phyloP scores from a whole-genome alignment of 805 yeast genomes.

The Cyberlindnera mycetangii region DNA sequence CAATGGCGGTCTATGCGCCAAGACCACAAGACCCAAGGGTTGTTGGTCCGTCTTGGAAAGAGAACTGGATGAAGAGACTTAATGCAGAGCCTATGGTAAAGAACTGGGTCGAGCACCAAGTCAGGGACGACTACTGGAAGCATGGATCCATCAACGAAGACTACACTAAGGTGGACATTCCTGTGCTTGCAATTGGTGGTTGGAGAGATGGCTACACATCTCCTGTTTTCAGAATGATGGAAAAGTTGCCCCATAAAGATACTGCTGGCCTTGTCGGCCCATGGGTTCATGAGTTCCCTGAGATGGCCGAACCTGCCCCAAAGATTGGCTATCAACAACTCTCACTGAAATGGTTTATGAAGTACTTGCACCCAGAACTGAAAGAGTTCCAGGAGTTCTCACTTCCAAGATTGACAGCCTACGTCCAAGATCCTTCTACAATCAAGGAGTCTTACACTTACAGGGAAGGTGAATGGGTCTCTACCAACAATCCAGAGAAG shows the following conservation, averaged over 20 bases:
- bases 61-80: slow-evolving; percentile 40
- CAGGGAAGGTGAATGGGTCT: slow-evolving; percentile 41
- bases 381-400: slow-evolving; percentile 22
- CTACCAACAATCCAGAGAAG: slow-evolving; percentile 23
- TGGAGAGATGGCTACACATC: slow-evolving; percentile 48
- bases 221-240: slow-evolving; percentile 42
- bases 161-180: slow-evolving; percentile 37
- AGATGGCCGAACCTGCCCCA: slow-evolving; percentile 45
- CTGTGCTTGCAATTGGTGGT: slow-evolving; percentile 44
- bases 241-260: slow-evolving; percentile 34
- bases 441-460: slow-evolving; percentile 36
- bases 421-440: slow-evolving; percentile 41
- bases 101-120: slow-evolving; percentile 42
- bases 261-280: slow-evolving; percentile 41
- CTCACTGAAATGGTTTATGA: slow-evolving; percentile 40
- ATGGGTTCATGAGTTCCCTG: slow-evolving; percentile 50
- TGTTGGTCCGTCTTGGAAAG: slow-evolving; percentile 38
- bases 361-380: slow-evolving; percentile 31
- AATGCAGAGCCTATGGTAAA: slow-evolving; percentile 38
- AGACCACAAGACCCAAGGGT: slow-evolving; percentile 45
- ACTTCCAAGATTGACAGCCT: slow-evolving; percentile 38
- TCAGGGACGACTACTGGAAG: slow-evolving; percentile 45
- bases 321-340: slow-evolving; percentile 42
- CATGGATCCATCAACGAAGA: slow-evolving; percentile 46
- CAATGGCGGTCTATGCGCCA: slow-evolving; percentile 42